phyloP scores from a whole-genome alignment of 2,329 filamentous ascomycete genomes.

The Parascedosporium putredinis region DNA sequence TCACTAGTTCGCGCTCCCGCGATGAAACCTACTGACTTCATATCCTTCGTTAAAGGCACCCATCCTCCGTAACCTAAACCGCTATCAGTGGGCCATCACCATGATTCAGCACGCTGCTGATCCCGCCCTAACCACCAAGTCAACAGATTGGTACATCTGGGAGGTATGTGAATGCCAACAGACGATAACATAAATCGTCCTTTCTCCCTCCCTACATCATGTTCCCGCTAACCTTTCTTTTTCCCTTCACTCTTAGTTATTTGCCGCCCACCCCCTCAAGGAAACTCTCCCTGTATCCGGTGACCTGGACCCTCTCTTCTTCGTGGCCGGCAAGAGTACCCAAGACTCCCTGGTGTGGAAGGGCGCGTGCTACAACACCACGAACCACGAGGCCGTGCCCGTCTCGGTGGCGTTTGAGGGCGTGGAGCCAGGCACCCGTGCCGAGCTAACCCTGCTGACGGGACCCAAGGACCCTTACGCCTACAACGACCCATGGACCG shows the following conservation, averaged over 20 bases:
- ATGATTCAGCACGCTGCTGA: slow-evolving; percentile 38
- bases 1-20: too few species aligned
- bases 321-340: slow-evolving; percentile 36
- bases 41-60: slow-evolving; percentile 28
- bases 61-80: slow-evolving; percentile 37
- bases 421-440: slow-evolving; percentile 25
- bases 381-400: slow-evolving; percentile 30
- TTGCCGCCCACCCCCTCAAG: slow-evolving; percentile 33
- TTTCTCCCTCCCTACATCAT: too few species aligned
- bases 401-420: slow-evolving; percentile 36
- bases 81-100: slow-evolving; percentile 42
- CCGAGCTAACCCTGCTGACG: slow-evolving; percentile 33
- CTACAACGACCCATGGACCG: slow-evolving; percentile 26
- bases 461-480: slow-evolving; percentile 31
- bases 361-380: slow-evolving; percentile 41
- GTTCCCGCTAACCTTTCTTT: too few species aligned
- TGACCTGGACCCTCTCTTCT: slow-evolving; percentile 36
- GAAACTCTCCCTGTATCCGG: slow-evolving; percentile 33
- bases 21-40: neutral
- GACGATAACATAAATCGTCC: neutral
- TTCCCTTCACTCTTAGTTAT: slow-evolving; percentile 20
- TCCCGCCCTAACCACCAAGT: slow-evolving; percentile 34
- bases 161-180: too few species aligned
- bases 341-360: slow-evolving; percentile 36
- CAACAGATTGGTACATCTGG: slow-evolving; percentile 40